These are phyloP conservation scores for Globisporangium nodosum DNA, from an alignment of 352 stramenopile genomes.

Conservation along the genomic window DNA sequence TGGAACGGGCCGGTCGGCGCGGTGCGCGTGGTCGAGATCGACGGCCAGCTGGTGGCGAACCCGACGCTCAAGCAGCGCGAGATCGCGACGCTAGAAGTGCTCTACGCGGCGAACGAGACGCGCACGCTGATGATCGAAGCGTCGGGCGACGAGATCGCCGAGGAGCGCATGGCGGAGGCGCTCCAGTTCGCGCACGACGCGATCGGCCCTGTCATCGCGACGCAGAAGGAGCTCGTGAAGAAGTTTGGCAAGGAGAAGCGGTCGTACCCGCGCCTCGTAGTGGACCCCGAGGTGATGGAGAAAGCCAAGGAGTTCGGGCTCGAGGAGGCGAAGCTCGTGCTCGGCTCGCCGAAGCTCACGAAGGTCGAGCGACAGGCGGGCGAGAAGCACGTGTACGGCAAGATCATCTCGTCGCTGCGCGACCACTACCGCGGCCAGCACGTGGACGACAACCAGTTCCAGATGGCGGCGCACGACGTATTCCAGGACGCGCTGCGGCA, in stretches of 20 bases:
- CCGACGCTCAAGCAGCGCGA: conserved; percentile 71
- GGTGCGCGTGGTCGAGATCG: conserved; percentile 81
- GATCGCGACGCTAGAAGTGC: conserved; percentile 66
- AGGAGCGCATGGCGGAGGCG: conserved; percentile 68
- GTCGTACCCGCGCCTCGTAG: conserved; percentile 36
- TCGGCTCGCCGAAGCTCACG: conserved; percentile 26
- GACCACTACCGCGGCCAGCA: conserved; percentile 32
- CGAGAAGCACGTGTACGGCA: conserved; percentile 64
- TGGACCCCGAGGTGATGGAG: conserved; percentile 43
- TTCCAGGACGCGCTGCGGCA: conserved; percentile 72
- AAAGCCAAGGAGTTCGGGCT: conserved; percentile 57
- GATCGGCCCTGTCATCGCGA: conserved; percentile 49
- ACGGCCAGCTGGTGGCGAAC: conserved; percentile 91
- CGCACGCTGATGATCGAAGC: conserved; percentile 89
- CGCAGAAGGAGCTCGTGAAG: conserved; percentile 50
- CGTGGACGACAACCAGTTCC: conserved; percentile 44
- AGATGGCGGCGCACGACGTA: conserved; percentile 69
- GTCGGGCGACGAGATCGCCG: conserved; percentile 64
- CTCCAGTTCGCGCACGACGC: conserved; percentile 70
- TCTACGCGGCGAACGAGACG: conserved; percentile 77
- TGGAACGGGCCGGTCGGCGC: conserved; percentile 87
- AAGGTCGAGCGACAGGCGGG: conserved; percentile 62
- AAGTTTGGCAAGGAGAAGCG: conserved; percentile 69
- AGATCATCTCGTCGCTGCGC: conserved; percentile 61
- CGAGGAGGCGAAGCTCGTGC: conserved; percentile 30